Evolutionary conservation across 805 yeast genomes (phyloP).

Genomic region (Tetrapisispora nanseiensis): DNA sequence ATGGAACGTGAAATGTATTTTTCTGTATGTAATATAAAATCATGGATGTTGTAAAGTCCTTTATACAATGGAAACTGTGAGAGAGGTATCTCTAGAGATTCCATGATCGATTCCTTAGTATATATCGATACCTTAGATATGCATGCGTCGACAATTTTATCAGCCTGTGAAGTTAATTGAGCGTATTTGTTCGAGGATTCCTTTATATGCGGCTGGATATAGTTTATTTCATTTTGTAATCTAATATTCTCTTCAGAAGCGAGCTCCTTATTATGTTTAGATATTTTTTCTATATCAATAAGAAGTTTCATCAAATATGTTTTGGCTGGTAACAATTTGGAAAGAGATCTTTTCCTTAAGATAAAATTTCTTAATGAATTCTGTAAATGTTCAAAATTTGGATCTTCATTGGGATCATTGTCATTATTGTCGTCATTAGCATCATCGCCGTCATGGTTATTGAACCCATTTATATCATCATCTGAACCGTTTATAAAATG

Average conservation of each 20-base stretch:
- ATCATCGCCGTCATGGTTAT: no score
- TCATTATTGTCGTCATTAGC: conserved; percentile 31
- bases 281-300: conserved; percentile 50
- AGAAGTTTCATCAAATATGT: conserved; percentile 68
- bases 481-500: conserved; percentile 65
- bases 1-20: conserved; percentile 55
- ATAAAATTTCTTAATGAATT: conserved; percentile 78
- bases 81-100: conserved; percentile 36
- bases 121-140: conserved; percentile 49
- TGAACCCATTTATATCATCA: no score
- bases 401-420: conserved; percentile 32
- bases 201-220: conserved; percentile 57
- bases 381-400: conserved; percentile 76
- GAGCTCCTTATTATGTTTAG: conserved; percentile 52
- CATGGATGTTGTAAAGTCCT: conserved; percentile 56
- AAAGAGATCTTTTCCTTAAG: conserved; percentile 76
- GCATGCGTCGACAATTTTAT: conserved; percentile 50
- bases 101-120: conserved; percentile 44
- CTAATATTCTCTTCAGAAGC: conserved; percentile 41
- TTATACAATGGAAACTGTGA: conserved; percentile 37
- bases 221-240: conserved; percentile 40
- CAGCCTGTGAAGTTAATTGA: conserved; percentile 48
- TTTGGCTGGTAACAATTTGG: conserved; percentile 88
- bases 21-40: conserved; percentile 64
- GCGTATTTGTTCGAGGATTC: conserved; percentile 42